Evolutionary conservation across 495 filamentous ascomycete genomes (phyloP).

Genomic region (Xylaria acuta): DNA sequence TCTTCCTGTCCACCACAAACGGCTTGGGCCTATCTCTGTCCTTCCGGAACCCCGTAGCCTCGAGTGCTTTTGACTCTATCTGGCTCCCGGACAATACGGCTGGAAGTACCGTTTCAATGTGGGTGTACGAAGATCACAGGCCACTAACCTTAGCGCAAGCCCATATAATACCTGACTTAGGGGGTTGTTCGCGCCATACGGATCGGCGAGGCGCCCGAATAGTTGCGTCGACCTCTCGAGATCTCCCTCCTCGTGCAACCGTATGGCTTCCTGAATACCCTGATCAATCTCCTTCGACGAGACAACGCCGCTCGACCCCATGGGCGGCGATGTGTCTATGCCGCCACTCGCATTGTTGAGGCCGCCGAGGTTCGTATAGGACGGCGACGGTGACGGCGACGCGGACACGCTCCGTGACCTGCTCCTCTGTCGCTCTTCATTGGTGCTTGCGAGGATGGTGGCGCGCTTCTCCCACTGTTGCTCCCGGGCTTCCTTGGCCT

Average conservation of each 20-base stretch:
- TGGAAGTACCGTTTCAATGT: background rate
- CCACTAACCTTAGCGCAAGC: conserved; percentile 82
- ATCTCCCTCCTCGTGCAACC: conserved; percentile 83
- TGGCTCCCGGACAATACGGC: background rate
- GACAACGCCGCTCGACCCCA: conserved; percentile 41
- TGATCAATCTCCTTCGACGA: conserved; percentile 65
- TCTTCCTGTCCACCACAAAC: background rate
- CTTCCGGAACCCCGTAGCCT: background rate
- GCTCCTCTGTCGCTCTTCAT: conserved; percentile 55
- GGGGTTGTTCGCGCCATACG: conserved; percentile 84
- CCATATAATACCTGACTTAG: conserved; percentile 96
- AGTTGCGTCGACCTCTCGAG: conserved; percentile 79
- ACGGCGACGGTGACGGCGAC: conserved; percentile 34
- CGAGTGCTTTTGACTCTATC: background rate
- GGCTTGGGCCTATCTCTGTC: background rate
- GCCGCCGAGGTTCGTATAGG: conserved; percentile 3
- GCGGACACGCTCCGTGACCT: conserved; percentile 40
- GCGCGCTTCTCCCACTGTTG: conserved; percentile 85
- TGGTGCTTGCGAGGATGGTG: conserved; percentile 78
- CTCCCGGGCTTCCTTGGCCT: conserved; percentile 56
- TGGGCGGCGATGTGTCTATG: conserved; percentile 9
- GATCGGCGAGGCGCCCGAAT: conserved; percentile 88
- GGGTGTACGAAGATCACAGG: background rate
- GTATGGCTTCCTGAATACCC: conserved; percentile 95
- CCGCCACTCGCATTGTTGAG: background rate